These are phyloP conservation scores for Nemania sp. DNA, from an alignment of 2,329 filamentous ascomycete genomes.

Conservation along the genomic window DNA sequence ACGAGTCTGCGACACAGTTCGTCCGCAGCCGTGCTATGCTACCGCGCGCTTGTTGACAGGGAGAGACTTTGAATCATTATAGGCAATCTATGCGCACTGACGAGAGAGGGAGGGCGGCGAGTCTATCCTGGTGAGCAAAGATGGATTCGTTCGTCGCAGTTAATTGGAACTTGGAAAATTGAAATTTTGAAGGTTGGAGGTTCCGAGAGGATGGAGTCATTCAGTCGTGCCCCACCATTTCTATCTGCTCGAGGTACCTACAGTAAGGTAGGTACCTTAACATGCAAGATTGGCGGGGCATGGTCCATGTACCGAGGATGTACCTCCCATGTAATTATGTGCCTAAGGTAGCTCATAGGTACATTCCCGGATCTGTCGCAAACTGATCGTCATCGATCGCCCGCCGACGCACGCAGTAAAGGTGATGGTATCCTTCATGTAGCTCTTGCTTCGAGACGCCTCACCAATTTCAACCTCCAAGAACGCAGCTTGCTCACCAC, in stretches of 20 bases:
- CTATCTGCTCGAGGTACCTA: not conserved
- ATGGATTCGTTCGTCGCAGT: not conserved
- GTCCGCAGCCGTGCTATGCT: slow-evolving; percentile 13
- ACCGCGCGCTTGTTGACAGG: slow-evolving; percentile 21
- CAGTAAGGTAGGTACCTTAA: not conserved
- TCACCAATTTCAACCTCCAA: slow-evolving; percentile 4
- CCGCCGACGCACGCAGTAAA: not conserved
- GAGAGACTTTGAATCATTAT: slow-evolving; percentile 26
- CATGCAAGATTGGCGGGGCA: no score
- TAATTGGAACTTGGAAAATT: not conserved
- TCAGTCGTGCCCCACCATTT: slow-evolving; percentile 39
- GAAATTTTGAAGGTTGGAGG: slow-evolving; percentile 23
- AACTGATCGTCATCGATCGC: not conserved
- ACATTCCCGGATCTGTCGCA: no score
- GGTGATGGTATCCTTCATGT: no score
- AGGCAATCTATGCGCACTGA: slow-evolving; percentile 1
- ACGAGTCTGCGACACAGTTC: slow-evolving; percentile 1
- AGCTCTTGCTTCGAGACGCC: not conserved
- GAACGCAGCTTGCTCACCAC: not conserved
- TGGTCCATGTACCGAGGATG: no score
- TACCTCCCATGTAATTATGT: no score
- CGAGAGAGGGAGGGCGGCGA: not conserved
- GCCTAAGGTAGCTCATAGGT: no score
- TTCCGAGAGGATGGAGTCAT: slow-evolving; percentile 32
- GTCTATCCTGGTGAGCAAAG: not conserved